These are phyloP conservation scores for Trypanosoma congolense DNA, from an alignment of 208 protist species.

Conservation along the genomic window DNA sequence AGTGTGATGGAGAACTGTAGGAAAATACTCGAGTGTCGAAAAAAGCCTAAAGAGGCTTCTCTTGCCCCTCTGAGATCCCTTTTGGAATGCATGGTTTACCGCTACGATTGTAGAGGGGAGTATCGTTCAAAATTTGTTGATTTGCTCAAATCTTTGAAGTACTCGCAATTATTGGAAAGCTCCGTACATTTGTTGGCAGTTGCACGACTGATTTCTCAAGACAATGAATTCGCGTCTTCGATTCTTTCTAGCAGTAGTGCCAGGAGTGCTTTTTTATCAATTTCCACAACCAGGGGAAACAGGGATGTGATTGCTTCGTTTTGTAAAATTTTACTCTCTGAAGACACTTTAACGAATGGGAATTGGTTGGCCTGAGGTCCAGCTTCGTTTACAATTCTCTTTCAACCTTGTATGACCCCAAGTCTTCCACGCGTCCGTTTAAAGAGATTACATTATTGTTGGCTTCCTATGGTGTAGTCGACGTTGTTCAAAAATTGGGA, in stretches of 20 bases:
- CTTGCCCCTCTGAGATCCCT: constrained; percentile 34
- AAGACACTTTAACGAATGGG: constrained; percentile 5
- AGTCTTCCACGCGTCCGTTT: constrained; percentile 28
- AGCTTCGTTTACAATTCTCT: constrained; percentile 42
- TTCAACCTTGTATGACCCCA: constrained; percentile 13
- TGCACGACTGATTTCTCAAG: constrained; percentile 43
- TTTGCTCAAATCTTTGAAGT: constrained; percentile 22
- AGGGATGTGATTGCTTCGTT: constrained; percentile 8
- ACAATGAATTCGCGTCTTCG: constrained; percentile 30
- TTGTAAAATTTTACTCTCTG: constrained; percentile 18
- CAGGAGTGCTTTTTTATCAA: constrained; percentile 10
- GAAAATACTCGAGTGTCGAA: constrained; percentile 35
- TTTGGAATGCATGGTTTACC: constrained; percentile 70
- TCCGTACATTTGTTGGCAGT: constrained; percentile 53
- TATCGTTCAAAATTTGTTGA: constrained; percentile 34
- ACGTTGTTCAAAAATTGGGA: constrained; percentile 32
- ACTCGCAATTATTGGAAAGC: constrained; percentile 25
- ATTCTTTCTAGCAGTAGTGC: constrained; percentile 12
- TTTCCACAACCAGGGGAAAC: constrained; percentile 4
- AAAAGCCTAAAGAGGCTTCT: constrained; percentile 25
- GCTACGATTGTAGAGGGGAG: constrained; percentile 58
- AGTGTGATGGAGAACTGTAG: constrained; percentile 26
- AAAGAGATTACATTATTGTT: constrained; percentile 40
- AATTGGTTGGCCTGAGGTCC: constrained; percentile 12
- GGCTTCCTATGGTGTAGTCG: constrained; percentile 24